phyloP scores from a whole-genome alignment of 2,329 filamentous ascomycete species.

The Colletotrichum euphorbiae region DNA sequence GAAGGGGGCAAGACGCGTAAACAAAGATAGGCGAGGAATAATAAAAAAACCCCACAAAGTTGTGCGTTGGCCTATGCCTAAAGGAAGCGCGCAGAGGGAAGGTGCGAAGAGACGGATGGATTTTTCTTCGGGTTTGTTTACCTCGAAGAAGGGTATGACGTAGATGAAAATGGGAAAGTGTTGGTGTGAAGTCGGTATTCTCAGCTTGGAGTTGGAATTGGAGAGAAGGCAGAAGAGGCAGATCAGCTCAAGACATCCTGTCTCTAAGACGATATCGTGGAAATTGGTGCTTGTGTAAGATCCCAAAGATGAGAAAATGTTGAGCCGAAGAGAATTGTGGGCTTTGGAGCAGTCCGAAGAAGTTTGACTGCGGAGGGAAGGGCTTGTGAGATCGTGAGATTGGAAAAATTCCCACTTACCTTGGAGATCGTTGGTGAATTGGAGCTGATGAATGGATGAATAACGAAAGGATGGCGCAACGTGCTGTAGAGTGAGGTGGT shows the following conservation, averaged over 20 bases:
- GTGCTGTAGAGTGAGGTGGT: background rate
- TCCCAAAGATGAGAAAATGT: background rate
- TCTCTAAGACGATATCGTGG: too few species aligned
- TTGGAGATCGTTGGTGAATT: conserved; percentile 1
- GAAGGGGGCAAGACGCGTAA: conserved; percentile 8
- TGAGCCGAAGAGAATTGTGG: background rate
- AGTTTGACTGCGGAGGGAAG: background rate
- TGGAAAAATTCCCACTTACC: conserved; percentile 9
- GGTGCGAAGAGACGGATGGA: background rate
- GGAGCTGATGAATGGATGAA: conserved; percentile 6
- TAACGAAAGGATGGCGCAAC: conserved; percentile 12
- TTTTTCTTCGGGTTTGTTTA: conserved; percentile 6
- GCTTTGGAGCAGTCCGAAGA: background rate
- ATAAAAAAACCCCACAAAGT: background rate
- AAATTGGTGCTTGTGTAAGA: background rate
- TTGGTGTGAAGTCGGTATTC: background rate
- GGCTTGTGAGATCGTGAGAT: background rate
- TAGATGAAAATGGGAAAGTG: background rate
- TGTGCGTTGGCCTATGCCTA: background rate
- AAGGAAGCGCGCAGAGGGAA: conserved; percentile 10
- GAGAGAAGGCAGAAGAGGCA: background rate
- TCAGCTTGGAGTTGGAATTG: background rate
- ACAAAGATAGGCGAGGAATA: conserved; percentile 3
- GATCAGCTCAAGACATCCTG: background rate
- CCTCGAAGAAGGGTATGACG: background rate